phyloP scores from a whole-genome alignment of 768 basidiomycete species.

The Tulasnella sp. region DNA sequence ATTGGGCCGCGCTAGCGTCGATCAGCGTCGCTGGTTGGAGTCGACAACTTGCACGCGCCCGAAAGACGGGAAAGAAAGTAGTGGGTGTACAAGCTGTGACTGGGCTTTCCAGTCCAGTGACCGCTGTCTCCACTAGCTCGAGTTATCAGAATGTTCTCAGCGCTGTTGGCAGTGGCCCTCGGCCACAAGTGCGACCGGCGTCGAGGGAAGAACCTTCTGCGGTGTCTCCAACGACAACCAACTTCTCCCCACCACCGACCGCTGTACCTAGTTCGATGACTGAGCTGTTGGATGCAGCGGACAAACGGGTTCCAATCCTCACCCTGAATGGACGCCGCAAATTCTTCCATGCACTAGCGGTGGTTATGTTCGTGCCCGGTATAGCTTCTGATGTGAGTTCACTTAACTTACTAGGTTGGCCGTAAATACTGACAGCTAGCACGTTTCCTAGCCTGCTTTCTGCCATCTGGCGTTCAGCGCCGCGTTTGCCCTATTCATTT shows the following conservation, averaged over 20 bases:
- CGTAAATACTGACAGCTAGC: background rate
- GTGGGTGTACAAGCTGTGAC: background rate
- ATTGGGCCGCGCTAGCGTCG: slow-evolving; percentile 74
- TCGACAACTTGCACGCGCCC: slow-evolving; percentile 53
- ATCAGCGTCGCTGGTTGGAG: slow-evolving; percentile 94
- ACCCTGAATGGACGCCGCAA: slow-evolving; percentile 88
- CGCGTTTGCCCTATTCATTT: slow-evolving; percentile 91
- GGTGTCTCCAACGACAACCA: background rate
- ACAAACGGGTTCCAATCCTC: slow-evolving; percentile 83
- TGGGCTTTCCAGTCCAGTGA: background rate
- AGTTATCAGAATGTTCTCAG: background rate
- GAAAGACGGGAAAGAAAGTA: slow-evolving; percentile 4
- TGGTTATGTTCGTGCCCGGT: slow-evolving; percentile 94
- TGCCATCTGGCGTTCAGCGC: slow-evolving; percentile 89
- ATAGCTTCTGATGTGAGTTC: slow-evolving; percentile 79
- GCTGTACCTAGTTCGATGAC: slow-evolving; percentile 31
- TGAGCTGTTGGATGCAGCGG: slow-evolving; percentile 71
- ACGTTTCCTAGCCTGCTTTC: slow-evolving; percentile 72
- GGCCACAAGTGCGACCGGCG: background rate
- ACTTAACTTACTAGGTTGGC: background rate
- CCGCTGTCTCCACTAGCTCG: background rate
- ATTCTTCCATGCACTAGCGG: slow-evolving; percentile 93
- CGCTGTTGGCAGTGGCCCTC: background rate
- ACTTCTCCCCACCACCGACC: background rate
- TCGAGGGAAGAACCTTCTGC: background rate